Evolutionary conservation across 2,329 filamentous ascomycete genomes (phyloP).

Genomic region (Pseudogymnoascus sp.): DNA sequence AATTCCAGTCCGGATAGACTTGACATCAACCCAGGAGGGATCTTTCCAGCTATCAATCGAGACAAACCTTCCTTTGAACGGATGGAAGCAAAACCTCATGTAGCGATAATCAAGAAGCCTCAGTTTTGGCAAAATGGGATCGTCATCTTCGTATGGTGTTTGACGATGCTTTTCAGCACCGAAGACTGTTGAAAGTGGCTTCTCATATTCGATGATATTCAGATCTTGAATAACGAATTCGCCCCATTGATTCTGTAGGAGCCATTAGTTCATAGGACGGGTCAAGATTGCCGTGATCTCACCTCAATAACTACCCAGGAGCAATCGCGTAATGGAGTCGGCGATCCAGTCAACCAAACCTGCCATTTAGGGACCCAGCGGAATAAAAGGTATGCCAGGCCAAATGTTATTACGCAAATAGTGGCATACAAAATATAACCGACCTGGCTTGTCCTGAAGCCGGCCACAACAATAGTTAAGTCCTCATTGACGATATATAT

Average conservation of each 20-base stretch:
- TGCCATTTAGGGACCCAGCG: conserved; percentile 88
- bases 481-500: conserved; percentile 91
- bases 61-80: conserved; percentile 78
- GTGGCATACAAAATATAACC: conserved; percentile 62
- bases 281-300: background rate
- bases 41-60: conserved; percentile 91
- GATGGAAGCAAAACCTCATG: conserved; percentile 86
- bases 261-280: conserved; percentile 22
- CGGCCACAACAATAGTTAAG: conserved; percentile 84
- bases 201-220: conserved; percentile 44
- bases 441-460: conserved; percentile 68
- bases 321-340: conserved; percentile 62
- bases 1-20: conserved; percentile 66
- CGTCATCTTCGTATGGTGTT: conserved; percentile 57
- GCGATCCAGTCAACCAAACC: conserved; percentile 63
- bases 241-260: conserved; percentile 77
- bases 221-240: conserved; percentile 76
- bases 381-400: conserved; percentile 74
- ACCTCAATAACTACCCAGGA: conserved; percentile 89
- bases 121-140: conserved; percentile 68
- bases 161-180: conserved; percentile 55
- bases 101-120: conserved; percentile 87
- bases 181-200: conserved; percentile 55
- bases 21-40: conserved; percentile 74
- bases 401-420: conserved; percentile 64